phyloP scores from a whole-genome alignment of 208 protist genomes.

The Tritrichomonas musculus region DNA sequence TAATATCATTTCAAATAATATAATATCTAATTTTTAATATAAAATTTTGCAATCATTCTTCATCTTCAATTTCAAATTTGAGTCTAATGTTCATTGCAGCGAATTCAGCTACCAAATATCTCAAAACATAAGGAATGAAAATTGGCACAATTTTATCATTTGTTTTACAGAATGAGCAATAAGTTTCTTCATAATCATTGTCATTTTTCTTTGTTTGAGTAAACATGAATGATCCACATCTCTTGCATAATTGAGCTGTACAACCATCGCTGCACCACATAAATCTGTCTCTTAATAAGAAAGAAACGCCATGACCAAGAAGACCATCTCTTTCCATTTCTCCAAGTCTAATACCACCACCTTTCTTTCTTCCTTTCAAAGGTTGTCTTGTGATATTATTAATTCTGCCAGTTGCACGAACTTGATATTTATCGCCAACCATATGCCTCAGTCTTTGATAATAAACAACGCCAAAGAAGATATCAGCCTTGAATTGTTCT shows the following conservation, averaged over 20 bases:
- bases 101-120: conserved; percentile 69
- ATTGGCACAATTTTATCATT: conserved; percentile 31
- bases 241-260: conserved; percentile 45
- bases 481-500: conserved; percentile 43
- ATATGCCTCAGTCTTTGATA: conserved; percentile 99
- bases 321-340: conserved; percentile 99
- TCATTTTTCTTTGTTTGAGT: background rate
- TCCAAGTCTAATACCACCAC: conserved; percentile 95
- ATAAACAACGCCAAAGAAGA: conserved; percentile 76
- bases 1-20: no score
- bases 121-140: conserved; percentile 62
- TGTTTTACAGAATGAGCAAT: conserved; percentile 26
- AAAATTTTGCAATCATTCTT: no score
- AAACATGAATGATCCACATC: conserved; percentile 43
- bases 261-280: conserved; percentile 69
- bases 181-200: conserved; percentile 25
- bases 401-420: conserved; percentile 79
- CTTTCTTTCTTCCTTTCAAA: conserved; percentile 78
- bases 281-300: conserved; percentile 93
- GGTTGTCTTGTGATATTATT: conserved; percentile 90
- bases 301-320: conserved; percentile 93
- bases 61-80: conserved; percentile 48
- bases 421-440: conserved; percentile 99
- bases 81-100: conserved; percentile 71
- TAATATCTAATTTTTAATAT: no score